Conservation (phyloP, 2,329 filamentous ascomycete species). For the Pyrenochaeta sp. region DNA sequence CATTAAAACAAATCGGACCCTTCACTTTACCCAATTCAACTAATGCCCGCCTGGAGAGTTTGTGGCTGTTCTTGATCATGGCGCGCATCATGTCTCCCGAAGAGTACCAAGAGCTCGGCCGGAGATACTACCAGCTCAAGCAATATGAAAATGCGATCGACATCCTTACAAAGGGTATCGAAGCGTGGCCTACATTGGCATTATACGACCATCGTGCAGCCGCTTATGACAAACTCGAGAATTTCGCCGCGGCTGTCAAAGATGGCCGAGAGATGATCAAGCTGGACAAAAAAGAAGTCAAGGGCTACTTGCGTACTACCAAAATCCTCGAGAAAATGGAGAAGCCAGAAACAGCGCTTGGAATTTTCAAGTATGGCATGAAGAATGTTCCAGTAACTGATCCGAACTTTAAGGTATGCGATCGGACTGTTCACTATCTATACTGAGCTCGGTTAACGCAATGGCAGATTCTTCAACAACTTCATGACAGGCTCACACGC, state of each 20-base stretch:
- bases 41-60: neutral
- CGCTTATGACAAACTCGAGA: slow-evolving; percentile 60
- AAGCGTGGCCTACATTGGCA: slow-evolving; percentile 31
- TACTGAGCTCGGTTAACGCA: neutral
- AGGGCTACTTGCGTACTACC: slow-evolving; percentile 65
- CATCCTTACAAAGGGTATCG: slow-evolving; percentile 43
- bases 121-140: slow-evolving; percentile 45
- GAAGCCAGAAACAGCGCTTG: slow-evolving; percentile 61
- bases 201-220: slow-evolving; percentile 65
- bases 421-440: neutral
- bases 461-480: slow-evolving; percentile 51
- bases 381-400: slow-evolving; percentile 56
- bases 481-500: slow-evolving; percentile 57
- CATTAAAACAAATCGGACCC: too few relatives aligned
- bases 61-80: slow-evolving; percentile 22
- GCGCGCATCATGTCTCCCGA: slow-evolving; percentile 37
- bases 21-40: neutral
- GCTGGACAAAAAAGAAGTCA: slow-evolving; percentile 58
- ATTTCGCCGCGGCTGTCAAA: slow-evolving; percentile 59
- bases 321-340: slow-evolving; percentile 57
- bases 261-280: slow-evolving; percentile 67
- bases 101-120: slow-evolving; percentile 47
- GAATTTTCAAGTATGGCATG: slow-evolving; percentile 66
- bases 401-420: slow-evolving; percentile 39
- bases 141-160: slow-evolving; percentile 45